phyloP scores from a whole-genome alignment of 768 basidiomycete species.

The Tremella fuciformis region DNA sequence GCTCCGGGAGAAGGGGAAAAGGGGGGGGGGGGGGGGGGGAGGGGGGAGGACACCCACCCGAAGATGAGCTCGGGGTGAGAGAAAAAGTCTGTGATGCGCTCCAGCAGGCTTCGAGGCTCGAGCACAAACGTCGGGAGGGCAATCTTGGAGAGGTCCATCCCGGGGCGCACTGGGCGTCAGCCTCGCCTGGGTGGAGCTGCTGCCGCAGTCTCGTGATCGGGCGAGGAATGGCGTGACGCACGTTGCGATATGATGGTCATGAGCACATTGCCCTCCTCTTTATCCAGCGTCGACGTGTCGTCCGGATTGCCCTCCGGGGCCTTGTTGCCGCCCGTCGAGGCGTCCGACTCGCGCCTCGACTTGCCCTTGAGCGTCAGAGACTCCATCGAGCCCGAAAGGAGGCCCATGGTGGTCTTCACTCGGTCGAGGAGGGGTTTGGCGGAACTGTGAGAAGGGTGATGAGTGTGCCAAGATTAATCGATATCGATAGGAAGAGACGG shows the following conservation, averaged over 20 bases:
- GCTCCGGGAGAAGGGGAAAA: not conserved
- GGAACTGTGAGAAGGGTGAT: too few species aligned
- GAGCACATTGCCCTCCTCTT: slow-evolving; percentile 89
- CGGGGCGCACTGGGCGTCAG: slow-evolving; percentile 60
- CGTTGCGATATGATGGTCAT: slow-evolving; percentile 82
- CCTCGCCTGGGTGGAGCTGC: not conserved
- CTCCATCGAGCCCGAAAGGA: slow-evolving; percentile 29
- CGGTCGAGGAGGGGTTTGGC: too few species aligned
- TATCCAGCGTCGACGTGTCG: slow-evolving; percentile 89
- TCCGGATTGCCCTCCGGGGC: slow-evolving; percentile 71
- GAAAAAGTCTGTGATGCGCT: slow-evolving; percentile 99
- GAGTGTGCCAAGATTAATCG: too few species aligned
- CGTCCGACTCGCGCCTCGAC: slow-evolving; percentile 58
- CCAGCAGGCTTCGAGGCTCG: slow-evolving; percentile 94
- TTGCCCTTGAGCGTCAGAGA: slow-evolving; percentile 26
- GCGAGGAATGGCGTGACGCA: slow-evolving; percentile 57
- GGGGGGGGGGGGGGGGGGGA: not conserved
- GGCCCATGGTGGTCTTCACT: slow-evolving; percentile 21
- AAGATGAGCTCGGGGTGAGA: slow-evolving; percentile 83
- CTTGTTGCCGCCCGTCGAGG: slow-evolving; percentile 49
- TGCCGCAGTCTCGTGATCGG: not conserved
- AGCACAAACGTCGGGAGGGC: slow-evolving; percentile 78
- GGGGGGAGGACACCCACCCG: slow-evolving; percentile 26
- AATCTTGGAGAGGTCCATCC: slow-evolving; percentile 94
- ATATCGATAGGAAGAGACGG: too few species aligned